Conservation (phyloP, 345 rosid genomes). For the Atalantia buxifolia region DNA sequence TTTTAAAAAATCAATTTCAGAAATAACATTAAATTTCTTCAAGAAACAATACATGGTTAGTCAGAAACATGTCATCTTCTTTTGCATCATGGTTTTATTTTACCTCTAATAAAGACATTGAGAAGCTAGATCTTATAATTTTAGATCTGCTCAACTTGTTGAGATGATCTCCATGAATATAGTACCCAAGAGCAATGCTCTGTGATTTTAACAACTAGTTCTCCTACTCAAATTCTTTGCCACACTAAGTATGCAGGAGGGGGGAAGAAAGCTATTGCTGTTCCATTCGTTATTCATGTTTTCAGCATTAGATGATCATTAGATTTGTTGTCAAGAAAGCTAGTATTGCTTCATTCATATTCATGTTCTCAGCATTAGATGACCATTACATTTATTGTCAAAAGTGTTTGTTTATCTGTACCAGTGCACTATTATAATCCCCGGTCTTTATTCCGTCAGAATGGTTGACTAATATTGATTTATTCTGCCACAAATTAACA, state of each 20-base stretch:
- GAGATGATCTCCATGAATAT: background rate
- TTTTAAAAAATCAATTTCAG: background rate
- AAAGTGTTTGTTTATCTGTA: background rate
- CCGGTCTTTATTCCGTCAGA: background rate
- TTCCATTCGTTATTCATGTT: background rate
- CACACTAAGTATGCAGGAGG: background rate
- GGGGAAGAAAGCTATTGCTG: background rate
- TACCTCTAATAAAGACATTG: background rate
- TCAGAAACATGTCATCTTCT: background rate
- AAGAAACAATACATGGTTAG: background rate
- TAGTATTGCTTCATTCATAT: background rate
- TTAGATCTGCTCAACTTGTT: background rate
- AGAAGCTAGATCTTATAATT: background rate
- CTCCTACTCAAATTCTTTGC: background rate
- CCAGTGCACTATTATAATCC: background rate
- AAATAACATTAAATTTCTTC: background rate
- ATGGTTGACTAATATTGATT: background rate
- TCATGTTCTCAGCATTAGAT: background rate
- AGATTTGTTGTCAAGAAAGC: background rate
- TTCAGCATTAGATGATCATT: background rate
- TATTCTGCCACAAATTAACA: background rate
- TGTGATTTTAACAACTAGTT: background rate
- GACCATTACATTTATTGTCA: background rate
- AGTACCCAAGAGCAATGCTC: background rate
- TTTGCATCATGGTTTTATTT: background rate